phyloP scores from a whole-genome alignment of 2,329 filamentous ascomycete species.

The Xylariaceae sp. region DNA sequence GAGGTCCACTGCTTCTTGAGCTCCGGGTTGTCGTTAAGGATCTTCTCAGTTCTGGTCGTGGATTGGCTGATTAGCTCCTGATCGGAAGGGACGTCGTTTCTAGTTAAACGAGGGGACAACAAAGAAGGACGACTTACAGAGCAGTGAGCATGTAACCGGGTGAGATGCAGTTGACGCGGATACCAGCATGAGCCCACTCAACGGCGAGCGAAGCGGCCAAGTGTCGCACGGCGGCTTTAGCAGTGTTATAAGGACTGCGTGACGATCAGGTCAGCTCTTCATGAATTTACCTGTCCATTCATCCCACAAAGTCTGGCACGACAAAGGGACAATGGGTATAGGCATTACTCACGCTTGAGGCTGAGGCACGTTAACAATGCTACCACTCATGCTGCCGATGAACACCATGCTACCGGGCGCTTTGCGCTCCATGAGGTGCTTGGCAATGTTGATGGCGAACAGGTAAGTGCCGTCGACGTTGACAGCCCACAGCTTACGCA shows the following conservation, averaged over 20 bases:
- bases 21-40: constrained; percentile 87
- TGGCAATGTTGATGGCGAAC: constrained; percentile 77
- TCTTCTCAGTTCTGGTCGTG: constrained; percentile 71
- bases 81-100: too few relatives aligned
- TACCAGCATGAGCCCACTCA: constrained; percentile 83
- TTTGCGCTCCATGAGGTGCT: constrained; percentile 80
- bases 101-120: not conserved
- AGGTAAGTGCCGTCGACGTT: constrained; percentile 91
- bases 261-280: constrained; percentile 14
- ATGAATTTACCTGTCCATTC: not conserved
- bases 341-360: constrained; percentile 62
- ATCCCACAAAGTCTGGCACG: not conserved
- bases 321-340: not conserved
- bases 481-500: constrained; percentile 90
- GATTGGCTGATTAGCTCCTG: constrained; percentile 9
- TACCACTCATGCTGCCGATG: constrained; percentile 91
- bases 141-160: constrained; percentile 96
- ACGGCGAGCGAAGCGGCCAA: constrained; percentile 82
- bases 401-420: constrained; percentile 80
- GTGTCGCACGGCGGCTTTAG: constrained; percentile 89
- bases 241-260: constrained; percentile 73
- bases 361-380: constrained; percentile 92
- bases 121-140: constrained; percentile 55
- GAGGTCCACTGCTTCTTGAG: constrained; percentile 87
- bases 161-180: constrained; percentile 91